Evolutionary conservation across 2,329 filamentous ascomycete species (phyloP).

Genomic region (Diaporthe eres): DNA sequence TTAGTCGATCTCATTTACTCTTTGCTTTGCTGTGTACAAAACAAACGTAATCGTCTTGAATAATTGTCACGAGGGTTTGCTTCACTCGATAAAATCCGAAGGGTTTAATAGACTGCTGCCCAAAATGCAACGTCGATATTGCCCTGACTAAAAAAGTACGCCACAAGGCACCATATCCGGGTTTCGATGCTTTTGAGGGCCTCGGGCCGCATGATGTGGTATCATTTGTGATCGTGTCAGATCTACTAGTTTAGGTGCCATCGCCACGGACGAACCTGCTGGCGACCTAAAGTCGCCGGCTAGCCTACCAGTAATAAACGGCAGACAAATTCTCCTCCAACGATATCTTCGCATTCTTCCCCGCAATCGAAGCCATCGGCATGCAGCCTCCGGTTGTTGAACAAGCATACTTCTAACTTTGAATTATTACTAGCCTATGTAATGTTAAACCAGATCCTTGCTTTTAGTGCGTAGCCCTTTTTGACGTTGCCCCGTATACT

Average conservation of each 20-base stretch:
- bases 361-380: slow-evolving; percentile 21
- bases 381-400: slow-evolving; percentile 23
- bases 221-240: slow-evolving; percentile 25
- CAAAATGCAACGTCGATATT: neutral
- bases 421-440: neutral
- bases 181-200: neutral
- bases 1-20: no score
- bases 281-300: slow-evolving; percentile 5
- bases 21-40: neutral
- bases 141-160: neutral
- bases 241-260: slow-evolving; percentile 25
- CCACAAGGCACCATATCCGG: neutral
- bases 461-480: neutral
- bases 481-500: neutral
- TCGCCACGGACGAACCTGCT: slow-evolving; percentile 8
- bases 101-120: neutral
- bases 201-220: slow-evolving; percentile 2
- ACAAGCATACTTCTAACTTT: slow-evolving; percentile 11
- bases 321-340: slow-evolving; percentile 25
- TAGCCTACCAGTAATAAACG: slow-evolving; percentile 10
- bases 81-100: neutral
- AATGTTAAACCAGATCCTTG: neutral
- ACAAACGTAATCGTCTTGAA: neutral
- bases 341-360: slow-evolving; percentile 17
- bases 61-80: no score